Percentiles rank a stretch among this genome's conserved stretches.
Conservation (phyloP, 768 basidiomycete species). For the Trametes maxima region DNA sequence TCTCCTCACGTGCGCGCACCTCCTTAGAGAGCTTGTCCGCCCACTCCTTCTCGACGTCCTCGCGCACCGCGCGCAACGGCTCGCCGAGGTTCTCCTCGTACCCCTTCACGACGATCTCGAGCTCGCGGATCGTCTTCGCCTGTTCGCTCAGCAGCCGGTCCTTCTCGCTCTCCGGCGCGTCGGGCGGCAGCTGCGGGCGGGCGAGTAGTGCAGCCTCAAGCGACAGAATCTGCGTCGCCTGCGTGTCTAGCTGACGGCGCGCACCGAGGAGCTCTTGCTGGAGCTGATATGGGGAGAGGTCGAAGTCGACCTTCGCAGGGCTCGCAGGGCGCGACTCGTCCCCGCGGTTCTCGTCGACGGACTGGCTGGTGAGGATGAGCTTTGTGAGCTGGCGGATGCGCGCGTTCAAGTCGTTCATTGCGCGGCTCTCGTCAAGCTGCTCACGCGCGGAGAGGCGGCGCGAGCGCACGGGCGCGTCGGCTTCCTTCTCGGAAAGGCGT, state of each 20-base stretch:
- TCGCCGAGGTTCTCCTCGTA: conserved; percentile 77
- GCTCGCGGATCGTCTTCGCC: conserved; percentile 71
- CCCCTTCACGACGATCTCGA: conserved; percentile 70
- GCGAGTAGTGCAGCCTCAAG: conserved; percentile 77
- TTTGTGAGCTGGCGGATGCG: conserved; percentile 84
- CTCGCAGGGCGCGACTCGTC: conserved; percentile 78
- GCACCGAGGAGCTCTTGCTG: conserved; percentile 88
- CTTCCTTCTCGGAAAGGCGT: conserved; percentile 70
- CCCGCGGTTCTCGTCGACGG: conserved; percentile 67
- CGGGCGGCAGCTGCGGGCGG: conserved; percentile 64
- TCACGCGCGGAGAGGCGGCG: conserved; percentile 50
- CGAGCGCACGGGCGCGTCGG: conserved; percentile 53
- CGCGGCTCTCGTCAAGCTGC: conserved; percentile 85
- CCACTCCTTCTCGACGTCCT: conserved; percentile 79
- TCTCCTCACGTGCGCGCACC: conserved; percentile 61
- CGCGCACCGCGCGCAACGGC: conserved; percentile 63
- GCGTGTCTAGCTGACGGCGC: conserved; percentile 75
- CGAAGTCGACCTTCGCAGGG: conserved; percentile 88
- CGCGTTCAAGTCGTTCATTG: conserved; percentile 80
- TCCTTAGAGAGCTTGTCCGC: conserved; percentile 59
- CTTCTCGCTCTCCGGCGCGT: conserved; percentile 72
- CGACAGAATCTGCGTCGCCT: conserved; percentile 81
- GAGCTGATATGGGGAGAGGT: conserved; percentile 87
- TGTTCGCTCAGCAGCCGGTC: conserved; percentile 75
- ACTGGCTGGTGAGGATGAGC: conserved; percentile 83